phyloP scores from a whole-genome alignment of 75 land plant genomes.

The Ceratopteris richardii region DNA sequence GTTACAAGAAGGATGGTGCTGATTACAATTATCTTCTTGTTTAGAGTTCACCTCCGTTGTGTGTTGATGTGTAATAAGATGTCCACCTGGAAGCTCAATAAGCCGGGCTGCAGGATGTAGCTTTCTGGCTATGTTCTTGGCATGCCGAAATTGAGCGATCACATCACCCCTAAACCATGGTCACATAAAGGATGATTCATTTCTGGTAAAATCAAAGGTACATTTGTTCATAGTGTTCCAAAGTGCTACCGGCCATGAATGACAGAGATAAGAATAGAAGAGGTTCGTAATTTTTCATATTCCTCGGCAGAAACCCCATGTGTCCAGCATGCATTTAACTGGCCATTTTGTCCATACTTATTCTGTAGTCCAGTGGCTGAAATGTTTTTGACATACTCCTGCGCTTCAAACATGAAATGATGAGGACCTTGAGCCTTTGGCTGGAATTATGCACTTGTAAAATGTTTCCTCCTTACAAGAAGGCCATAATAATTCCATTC shows the following conservation, averaged over 20 bases:
- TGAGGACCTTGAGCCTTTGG: no score
- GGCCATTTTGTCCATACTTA: constrained; percentile 77
- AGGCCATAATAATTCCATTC: no score
- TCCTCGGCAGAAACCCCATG: constrained; percentile 59
- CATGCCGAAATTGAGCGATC: constrained; percentile 79
- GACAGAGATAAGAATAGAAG: constrained; percentile 66
- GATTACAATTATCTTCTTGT: neutral
- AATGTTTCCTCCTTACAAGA: constrained; percentile 1
- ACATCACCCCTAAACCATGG: constrained; percentile 66
- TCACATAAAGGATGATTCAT: neutral
- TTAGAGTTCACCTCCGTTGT: constrained; percentile 77
- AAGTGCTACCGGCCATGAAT: constrained; percentile 80
- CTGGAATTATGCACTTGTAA: constrained; percentile 1
- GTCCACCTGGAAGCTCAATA: constrained; percentile 89
- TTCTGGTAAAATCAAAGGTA: neutral
- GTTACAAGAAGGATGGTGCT: neutral
- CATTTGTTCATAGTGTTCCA: neutral
- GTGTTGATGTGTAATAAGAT: constrained; percentile 89
- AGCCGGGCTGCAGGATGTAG: constrained; percentile 64
- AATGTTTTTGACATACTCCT: constrained; percentile 88
- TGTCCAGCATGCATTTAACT: constrained; percentile 92
- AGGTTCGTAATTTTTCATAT: constrained; percentile 40
- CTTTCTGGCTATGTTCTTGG: constrained; percentile 61
- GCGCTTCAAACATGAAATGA: constrained; percentile 4
- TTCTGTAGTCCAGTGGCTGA: constrained; percentile 80